Evolutionary conservation across 306 rosid species (phyloP), one percentile per base, ranked within the genome.

Genomic region (Urtica urens): DNA sequence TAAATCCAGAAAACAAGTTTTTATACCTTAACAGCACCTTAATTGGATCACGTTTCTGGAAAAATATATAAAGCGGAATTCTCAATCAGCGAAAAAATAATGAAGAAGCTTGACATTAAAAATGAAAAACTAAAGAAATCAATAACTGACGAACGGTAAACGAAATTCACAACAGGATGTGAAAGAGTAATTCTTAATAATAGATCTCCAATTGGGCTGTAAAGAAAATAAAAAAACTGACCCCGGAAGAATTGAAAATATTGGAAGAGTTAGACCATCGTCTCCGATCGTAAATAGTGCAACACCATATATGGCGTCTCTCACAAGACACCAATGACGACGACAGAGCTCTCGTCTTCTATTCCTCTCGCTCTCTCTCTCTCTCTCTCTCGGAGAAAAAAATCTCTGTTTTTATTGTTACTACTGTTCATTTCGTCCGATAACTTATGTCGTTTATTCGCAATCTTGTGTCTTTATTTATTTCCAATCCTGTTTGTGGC

Each of bases 251-350:
- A 30, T 28, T 43, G 49, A 10, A 13, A 19, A 18, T 16, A 15
- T 53, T 16, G 17, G 48, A 40, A 17, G 14, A 17, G 14, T 28
- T 17, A 40, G 6, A 35, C n/a, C 3, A 13, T 35, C 40, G 11
- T 13, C 38, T 56, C 26, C 62, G 62, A 56, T 56, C 30, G 26
- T 42, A 19, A 52, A 43, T 52, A n/a, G 43, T 31, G 57, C 29
- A 15, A 23, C 38, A 12, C 40, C 11, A 14, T 3, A 35, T 35
- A 1, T 35, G 15, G n/a, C 9, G 12, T 49, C 33, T 30, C 38
- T 16, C 42, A 10, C 39, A 18, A 21, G 18, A 19, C 43, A 6
- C 20, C 56, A 29, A 51, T 12, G 39, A 35, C 40, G 10, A 35
- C 40, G 10, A 31, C 7, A 8, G 13, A 31, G 13, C 7, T 13